A percentile compares a stretch with the other conserved stretches of the same genome.
phyloP scores from a whole-genome alignment of 208 protist species.

The Angomonas desouzai region DNA sequence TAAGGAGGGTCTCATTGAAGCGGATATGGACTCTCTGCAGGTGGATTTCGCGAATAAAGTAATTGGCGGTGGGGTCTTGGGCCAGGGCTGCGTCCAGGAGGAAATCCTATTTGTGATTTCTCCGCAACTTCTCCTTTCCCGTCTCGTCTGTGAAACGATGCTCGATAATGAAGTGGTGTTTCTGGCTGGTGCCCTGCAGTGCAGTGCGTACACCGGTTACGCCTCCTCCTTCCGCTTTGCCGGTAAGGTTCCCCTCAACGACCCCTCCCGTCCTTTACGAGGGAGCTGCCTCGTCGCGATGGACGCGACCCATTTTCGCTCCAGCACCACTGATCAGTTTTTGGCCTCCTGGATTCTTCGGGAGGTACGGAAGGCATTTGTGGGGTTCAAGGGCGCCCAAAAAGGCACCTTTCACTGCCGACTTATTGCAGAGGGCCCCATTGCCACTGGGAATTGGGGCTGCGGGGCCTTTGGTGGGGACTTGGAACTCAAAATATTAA shows the following conservation, averaged over 20 bases:
- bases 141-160: constrained; percentile 64
- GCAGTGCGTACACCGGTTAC: constrained; percentile 68
- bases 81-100: constrained; percentile 85
- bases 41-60: constrained; percentile 89
- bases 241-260: too few species aligned
- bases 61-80: constrained; percentile 80
- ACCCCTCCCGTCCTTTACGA: background rate
- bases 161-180: constrained; percentile 62
- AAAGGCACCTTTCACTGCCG: background rate
- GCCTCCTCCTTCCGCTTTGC: constrained; percentile 53
- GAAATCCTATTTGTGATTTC: constrained; percentile 85
- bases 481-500: constrained; percentile 72
- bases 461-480: constrained; percentile 90
- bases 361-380: constrained; percentile 87
- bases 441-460: constrained; percentile 89
- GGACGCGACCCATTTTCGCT: constrained; percentile 57
- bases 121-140: constrained; percentile 74
- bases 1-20: constrained; percentile 53
- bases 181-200: constrained; percentile 53
- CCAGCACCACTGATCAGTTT: constrained; percentile 43
- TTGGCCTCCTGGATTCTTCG: constrained; percentile 24
- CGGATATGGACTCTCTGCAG: constrained; percentile 40
- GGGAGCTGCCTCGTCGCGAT: constrained; percentile 61
- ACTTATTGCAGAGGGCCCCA: constrained; percentile 17
- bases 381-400: constrained; percentile 43